Evolutionary conservation across 1,139 yeast species (phyloP).

Genomic region (Suhomyces bribrorum): DNA sequence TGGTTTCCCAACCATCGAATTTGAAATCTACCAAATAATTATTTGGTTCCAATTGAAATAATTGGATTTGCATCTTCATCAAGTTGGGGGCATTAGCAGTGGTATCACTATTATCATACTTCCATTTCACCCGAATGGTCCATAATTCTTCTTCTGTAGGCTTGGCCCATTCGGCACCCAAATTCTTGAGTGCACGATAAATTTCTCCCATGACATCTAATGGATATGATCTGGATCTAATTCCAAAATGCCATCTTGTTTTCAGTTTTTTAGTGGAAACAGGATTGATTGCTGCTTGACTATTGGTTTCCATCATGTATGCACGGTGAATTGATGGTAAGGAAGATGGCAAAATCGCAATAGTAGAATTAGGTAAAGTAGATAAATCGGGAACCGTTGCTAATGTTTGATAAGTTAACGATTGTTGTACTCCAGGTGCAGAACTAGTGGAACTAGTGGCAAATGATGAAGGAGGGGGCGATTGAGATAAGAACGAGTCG

Average conservation of each 20-base stretch:
- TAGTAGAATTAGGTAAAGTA: conserved; percentile 62
- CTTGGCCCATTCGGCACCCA: conserved; percentile 97
- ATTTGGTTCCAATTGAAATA: conserved; percentile 93
- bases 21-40: conserved; percentile 95
- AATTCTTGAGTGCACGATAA: conserved; percentile 85
- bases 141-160: conserved; percentile 92
- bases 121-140: conserved; percentile 98
- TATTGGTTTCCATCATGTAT: conserved; percentile 68
- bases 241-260: conserved; percentile 99
- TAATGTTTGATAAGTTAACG: conserved; percentile 51
- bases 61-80: conserved; percentile 96
- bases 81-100: conserved; percentile 58
- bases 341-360: conserved; percentile 91
- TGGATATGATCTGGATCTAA: conserved; percentile 93
- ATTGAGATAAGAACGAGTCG: conserved; percentile 52
- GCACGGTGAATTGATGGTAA: conserved; percentile 94
- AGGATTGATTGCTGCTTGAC: conserved; percentile 63
- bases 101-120: conserved; percentile 55
- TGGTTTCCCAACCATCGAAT: conserved; percentile 91
- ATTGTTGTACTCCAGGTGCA: conserved; percentile 49
- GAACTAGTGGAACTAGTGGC: conserved; percentile 28
- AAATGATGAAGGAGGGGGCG: conserved; percentile 45
- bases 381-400: conserved; percentile 53
- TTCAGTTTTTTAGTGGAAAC: conserved; percentile 81
- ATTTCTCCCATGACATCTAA: conserved; percentile 98